Base-by-base conservation (phyloP, 768 basidiomycete species). In the Mycena vulgaris region DNA sequence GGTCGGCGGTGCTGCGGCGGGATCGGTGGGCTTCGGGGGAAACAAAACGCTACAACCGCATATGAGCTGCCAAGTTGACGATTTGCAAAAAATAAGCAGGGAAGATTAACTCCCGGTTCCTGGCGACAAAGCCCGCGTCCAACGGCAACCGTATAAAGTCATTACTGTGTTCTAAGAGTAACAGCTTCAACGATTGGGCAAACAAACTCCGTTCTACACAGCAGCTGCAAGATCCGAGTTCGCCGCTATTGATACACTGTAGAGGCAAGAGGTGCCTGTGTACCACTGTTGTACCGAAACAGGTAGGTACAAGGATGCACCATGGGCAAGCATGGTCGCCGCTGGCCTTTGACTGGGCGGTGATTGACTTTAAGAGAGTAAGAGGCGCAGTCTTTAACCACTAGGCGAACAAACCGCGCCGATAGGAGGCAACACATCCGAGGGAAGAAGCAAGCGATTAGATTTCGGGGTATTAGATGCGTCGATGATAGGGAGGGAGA, bases 301-400 rank as follows among this genome's bases (percentile, higher is more conserved):
- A 23, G 31, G 31, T 28, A 68, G 42, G 59, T 45, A 37, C 33
- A 62, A 61, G 45, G 59, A 59, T 30, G 40, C 37, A 39, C 30
- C 37, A 14, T 19, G 8, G 17, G 30, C n/a, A n/a, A 35, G 28
- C 14, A 40, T 60, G 59, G 66, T 68, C 52, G 52, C 66, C 59
- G 66, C 33, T 60, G 30, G 27, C 27, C 16, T 25, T 30, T 59
- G 30, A 42, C 49, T 66, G 47, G 52, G 19, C 25, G 61, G 35
- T 57, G 45, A 62, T 69, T 57, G 37, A 30, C 35, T 63, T 63
- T 49, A 62, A 56, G 47, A 58, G 48, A 69, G 55, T 63, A 69
- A 69, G 68, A 58, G 68, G 61, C 68, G 55, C 31, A 57, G 52
- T 31, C 59, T 68, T 61, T 45, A 48, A 39, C 33, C 52, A 28